Conservation (phyloP, 1,139 yeast genomes). For the Debaryomyces udenii region DNA sequence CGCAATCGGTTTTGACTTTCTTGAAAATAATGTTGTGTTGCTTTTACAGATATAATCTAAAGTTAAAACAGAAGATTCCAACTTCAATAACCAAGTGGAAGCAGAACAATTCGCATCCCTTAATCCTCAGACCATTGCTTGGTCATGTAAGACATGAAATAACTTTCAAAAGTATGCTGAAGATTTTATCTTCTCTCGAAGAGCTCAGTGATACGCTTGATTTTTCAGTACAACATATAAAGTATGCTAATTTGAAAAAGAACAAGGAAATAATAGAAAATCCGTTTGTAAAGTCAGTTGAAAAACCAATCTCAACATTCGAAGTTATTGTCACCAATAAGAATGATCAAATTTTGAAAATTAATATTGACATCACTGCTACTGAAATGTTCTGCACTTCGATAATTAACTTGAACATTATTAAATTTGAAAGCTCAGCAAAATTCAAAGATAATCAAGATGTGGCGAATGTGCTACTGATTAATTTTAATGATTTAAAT, state of each 20-base stretch:
- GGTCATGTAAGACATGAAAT: constrained; percentile 70
- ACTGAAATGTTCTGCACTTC: constrained; percentile 47
- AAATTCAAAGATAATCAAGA: constrained; percentile 34
- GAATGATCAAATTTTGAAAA: constrained; percentile 26
- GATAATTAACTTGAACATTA: constrained; percentile 35
- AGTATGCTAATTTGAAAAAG: constrained; percentile 28
- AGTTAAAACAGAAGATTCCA: constrained; percentile 48
- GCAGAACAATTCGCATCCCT: constrained; percentile 49
- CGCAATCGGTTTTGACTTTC: constrained; percentile 55
- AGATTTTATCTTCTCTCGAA: constrained; percentile 39
- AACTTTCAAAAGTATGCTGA: constrained; percentile 44
- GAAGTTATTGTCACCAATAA: constrained; percentile 20
- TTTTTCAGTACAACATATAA: constrained; percentile 23
- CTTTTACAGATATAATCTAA: constrained; percentile 55
- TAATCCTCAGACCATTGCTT: constrained; percentile 64
- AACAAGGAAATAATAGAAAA: constrained; percentile 24
- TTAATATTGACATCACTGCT: constrained; percentile 38
- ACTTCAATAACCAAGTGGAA: constrained; percentile 56
- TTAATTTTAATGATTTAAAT: constrained; percentile 57
- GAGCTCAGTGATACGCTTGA: constrained; percentile 24
- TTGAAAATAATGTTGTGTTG: constrained; percentile 65
- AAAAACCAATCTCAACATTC: constrained; percentile 36
- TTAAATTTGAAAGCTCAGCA: constrained; percentile 33
- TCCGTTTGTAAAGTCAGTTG: constrained; percentile 46
- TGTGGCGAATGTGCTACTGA: constrained; percentile 46